Evolutionary conservation across 2,329 filamentous ascomycete species (phyloP), one percentile per base, ranked within the genome.

Genomic region (Alternaria sp.): DNA sequence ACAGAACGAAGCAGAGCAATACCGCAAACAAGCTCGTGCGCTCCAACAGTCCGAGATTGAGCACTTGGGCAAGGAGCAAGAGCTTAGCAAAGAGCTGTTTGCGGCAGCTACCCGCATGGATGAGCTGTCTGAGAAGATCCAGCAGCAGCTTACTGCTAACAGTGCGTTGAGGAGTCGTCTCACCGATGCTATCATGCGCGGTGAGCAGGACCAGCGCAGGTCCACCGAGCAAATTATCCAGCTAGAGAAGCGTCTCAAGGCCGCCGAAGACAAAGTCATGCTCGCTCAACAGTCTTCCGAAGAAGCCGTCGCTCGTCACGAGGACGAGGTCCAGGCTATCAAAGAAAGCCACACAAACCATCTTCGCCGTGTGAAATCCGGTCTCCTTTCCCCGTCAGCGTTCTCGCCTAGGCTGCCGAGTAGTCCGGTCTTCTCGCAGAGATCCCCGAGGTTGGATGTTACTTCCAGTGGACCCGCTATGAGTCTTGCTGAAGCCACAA

Each of bases 221-320:
- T 96, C 93, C 63, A 91, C 91, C 14, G 85, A 88, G 53, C 91
- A 92, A 71, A 97, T 99, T 75, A 92, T 92, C 57, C 86, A 89
- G 55, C 87, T 98, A 76, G 94, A 98, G 76, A 86, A 86, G 63
- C 90, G 89, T 59, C 89, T 99, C 57, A 92, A 91, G 70, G 80
- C 83, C 16, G 87, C 97, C 51, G 95, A 98, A 76, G 94, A 98
- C 62, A 88, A 90, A 69, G 87, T 99, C 22, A 85, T 96, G 54
- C 81, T 87, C 20, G 93, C 94, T 2, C 94, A 98, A 78, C 89
- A 92, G 57, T 87, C 91, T 20, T 94, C 93, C 0, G 95, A 99
- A 76, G 93, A 94, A 49, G 89, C 89, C 39, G 88, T 98, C 58
- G 82, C 87, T 43, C 89, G 88, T 49, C 93, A 97, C 73, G 95